Evolutionary conservation across 73 alveolate species (phyloP), one percentile per base, ranked within the genome.

Genomic region (Paraurostyla sp.): DNA sequence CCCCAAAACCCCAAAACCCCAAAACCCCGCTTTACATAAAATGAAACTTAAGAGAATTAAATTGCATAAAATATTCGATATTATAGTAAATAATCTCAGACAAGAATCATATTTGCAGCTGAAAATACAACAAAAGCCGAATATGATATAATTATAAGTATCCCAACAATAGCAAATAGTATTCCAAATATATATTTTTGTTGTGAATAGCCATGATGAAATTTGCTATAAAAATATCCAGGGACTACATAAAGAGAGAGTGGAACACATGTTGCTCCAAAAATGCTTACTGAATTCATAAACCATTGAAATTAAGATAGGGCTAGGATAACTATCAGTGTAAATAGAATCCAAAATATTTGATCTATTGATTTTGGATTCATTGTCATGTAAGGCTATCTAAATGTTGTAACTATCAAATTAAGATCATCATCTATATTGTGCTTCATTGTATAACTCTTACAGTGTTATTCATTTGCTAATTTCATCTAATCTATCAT

Each of bases 361-460:
- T 7, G n/a, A 38, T 33, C 42, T n/a, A 69, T 38, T 4, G 15
- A 7, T 9, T 41, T 69, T 32, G 18, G 29, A 2, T 38, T 41
- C 84, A 69, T 69, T 69, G 84, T 69, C 84, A 69, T 69, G 35
- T 69, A 63, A 38, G 84, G 84, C 18, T 35, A 23, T 69, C 84
- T 69, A 38, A 35, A 69, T n/a, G 29, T 7, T 3, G 69, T 69
- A 43, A 13, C 22, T 9, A 27, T 33, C 29, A 60, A 6, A 6
- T 25, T 33, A 13, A 22, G 3, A 60, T 60, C 78, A 13, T 18
- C 6, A 32, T 60, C 78, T 9, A 60, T 9, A 23, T 60, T 25
- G 9, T 33, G 22, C 15, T 45, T 33, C 15, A 33, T 50, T 9
- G 78, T 60, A 27, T 60, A 60, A 29, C 32, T 27, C 50, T 30